Evolutionary conservation across 2,329 filamentous ascomycete species (phyloP), one percentile per base, ranked within the genome.

Genomic region (Dothidotthia symphoricarpi): DNA sequence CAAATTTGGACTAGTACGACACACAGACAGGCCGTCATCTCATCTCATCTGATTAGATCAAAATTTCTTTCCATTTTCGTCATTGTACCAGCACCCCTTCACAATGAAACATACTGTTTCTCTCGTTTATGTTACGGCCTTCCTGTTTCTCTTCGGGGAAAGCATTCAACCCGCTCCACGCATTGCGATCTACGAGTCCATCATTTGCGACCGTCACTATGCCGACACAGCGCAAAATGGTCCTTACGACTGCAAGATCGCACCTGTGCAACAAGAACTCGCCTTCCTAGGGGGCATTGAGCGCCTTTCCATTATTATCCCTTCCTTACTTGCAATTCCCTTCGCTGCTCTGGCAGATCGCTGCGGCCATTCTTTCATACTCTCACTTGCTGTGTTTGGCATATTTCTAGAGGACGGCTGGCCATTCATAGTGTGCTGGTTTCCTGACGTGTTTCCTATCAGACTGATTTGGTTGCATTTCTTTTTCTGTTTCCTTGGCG

Each of bases 81-180:
- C 27, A 7, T 13, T 29, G 7, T 15, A 15, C 27, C 8, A 9
- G 11, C 12, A n/a, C 27, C 8, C 13, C 13, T 15, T 31, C 16
- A 12, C 16, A 7, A 31, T 19, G 13, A 43, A 32, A 17, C 24
- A 38, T 17, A 45, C 41, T 8, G 36, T 52, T 8, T 37, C 45
- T 3, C 39, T 55, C 4, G 28, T 55, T 16, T 55, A 52, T 19
- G n/a, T 47, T 6, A 49, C 47, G 9, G 41, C 41, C 0, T 55
- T 55, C 19, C 40, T 55, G 5, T 52, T 52, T 27, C 45, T 55
- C 3, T 50, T 55, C 13, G 49, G 51, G 19, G 43, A 50, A 34
- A 45, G 38, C 4, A 14, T 55, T 16, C 51, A 55, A 34, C 51
- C 51, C 4, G 49, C 51, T 4, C 49, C 51, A 2, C 46, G 51